phyloP scores from a whole-genome alignment of 169 alveolate species.

The Plasmodium adleri region DNA sequence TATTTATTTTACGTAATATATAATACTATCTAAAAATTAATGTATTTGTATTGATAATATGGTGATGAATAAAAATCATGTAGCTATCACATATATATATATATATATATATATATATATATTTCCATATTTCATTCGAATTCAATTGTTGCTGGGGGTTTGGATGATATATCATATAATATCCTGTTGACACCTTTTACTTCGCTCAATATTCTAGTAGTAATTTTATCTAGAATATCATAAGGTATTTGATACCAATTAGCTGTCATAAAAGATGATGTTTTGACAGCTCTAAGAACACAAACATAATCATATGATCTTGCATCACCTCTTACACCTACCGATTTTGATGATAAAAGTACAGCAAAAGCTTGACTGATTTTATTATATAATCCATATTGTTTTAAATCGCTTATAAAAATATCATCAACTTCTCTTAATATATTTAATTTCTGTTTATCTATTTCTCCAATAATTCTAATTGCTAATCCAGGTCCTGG shows the following conservation, averaged over 20 bases:
- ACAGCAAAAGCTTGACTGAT: constrained; percentile 84
- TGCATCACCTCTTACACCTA: constrained; percentile 81
- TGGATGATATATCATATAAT: constrained; percentile 83
- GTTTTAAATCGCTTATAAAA: constrained; percentile 79
- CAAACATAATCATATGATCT: constrained; percentile 80
- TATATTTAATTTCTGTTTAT: constrained; percentile 81
- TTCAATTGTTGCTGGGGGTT: constrained; percentile 87
- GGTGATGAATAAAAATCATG: no score
- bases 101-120: no score
- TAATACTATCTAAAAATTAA: no score
- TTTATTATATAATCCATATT: constrained; percentile 74
- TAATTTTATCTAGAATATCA: constrained; percentile 81
- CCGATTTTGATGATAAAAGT: constrained; percentile 81
- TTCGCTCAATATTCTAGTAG: constrained; percentile 80
- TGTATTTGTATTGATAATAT: no score
- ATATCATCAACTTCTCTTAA: constrained; percentile 84
- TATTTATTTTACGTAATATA: no score
- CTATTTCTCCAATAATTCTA: constrained; percentile 81
- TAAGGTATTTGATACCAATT: constrained; percentile 78
- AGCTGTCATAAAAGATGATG: constrained; percentile 85
- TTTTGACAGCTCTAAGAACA: constrained; percentile 80
- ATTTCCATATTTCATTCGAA: constrained; percentile 29
- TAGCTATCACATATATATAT: no score
- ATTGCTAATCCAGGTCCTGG: constrained; percentile 88
- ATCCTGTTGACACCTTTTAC: constrained; percentile 84